Percentiles rank a stretch among this genome's conserved stretches.
Evolutionary conservation across 768 basidiomycete genomes (phyloP).

Genomic region (Suillus decipiens): DNA sequence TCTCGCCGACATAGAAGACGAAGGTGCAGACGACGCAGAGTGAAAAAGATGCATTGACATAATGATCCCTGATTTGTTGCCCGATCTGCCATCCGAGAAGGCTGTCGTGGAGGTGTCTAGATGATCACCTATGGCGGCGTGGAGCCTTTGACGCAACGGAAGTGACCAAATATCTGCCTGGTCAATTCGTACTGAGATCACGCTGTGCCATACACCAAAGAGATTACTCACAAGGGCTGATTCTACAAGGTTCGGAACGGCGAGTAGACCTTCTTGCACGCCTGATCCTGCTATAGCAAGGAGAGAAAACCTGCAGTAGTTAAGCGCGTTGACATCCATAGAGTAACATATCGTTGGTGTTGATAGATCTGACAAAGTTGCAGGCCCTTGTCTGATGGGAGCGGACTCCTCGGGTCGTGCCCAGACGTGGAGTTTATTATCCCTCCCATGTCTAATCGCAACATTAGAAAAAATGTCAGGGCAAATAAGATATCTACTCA

Average conservation of each 20-base stretch:
- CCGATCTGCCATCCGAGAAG: constrained; percentile 48
- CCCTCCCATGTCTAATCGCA: constrained; percentile 68
- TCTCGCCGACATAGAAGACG: constrained; percentile 30
- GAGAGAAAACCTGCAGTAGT: constrained; percentile 90
- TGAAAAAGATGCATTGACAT: constrained; percentile 82
- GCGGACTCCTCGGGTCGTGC: constrained; percentile 48
- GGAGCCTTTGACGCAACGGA: constrained; percentile 66
- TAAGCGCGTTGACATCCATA: constrained; percentile 89
- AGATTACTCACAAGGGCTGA: constrained; percentile 65
- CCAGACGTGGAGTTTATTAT: constrained; percentile 87
- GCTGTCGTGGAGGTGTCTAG: constrained; percentile 28
- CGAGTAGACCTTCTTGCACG: constrained; percentile 53
- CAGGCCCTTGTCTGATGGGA: constrained; percentile 53
- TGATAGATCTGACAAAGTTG: constrained; percentile 49
- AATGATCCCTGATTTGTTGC: constrained; percentile 72
- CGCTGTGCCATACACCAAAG: background rate
- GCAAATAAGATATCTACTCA: background rate
- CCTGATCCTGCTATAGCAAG: constrained; percentile 31
- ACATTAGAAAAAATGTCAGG: background rate
- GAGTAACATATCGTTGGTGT: constrained; percentile 60
- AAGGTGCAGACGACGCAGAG: constrained; percentile 30
- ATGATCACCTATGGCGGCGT: constrained; percentile 81
- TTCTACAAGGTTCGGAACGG: constrained; percentile 87
- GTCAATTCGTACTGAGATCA: background rate
- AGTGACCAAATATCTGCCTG: constrained; percentile 90